These are phyloP conservation scores for Hygrophorus russula DNA, from an alignment of 768 basidiomycete species.

Conservation along the genomic window DNA sequence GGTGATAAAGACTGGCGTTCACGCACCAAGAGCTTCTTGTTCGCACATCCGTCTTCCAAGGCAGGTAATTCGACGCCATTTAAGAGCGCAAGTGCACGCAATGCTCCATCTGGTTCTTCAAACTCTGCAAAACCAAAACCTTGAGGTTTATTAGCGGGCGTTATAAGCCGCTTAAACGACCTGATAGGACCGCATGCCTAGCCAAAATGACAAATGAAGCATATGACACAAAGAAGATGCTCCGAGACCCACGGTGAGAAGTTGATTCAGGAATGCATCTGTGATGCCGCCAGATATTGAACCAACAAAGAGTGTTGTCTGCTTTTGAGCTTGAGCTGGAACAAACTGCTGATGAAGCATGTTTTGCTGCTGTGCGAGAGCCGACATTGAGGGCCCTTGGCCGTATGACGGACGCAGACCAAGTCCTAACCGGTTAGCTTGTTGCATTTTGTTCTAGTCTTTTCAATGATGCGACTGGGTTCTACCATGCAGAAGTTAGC, in stretches of 20 bases:
- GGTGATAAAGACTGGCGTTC: conserved; percentile 23
- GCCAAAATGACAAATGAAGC: not conserved
- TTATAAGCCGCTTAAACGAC: conserved; percentile 87
- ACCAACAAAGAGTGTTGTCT: conserved; percentile 79
- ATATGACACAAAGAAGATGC: not conserved
- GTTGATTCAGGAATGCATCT: conserved; percentile 66
- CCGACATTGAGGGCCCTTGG: conserved; percentile 86
- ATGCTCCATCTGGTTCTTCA: conserved; percentile 85
- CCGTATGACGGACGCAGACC: conserved; percentile 85
- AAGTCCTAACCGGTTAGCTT: conserved; percentile 72
- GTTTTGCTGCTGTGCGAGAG: conserved; percentile 81
- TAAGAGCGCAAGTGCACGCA: conserved; percentile 49
- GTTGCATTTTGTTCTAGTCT: conserved; percentile 42
- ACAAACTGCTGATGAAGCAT: conserved; percentile 37
- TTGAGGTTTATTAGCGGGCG: conserved; percentile 87
- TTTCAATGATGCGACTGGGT: conserved; percentile 1
- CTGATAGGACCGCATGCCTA: conserved; percentile 86
- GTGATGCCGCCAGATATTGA: conserved; percentile 91
- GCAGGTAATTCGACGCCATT: conserved; percentile 43
- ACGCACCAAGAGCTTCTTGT: conserved; percentile 55
- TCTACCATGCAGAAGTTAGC: conserved; percentile 1
- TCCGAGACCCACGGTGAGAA: conserved; percentile 52
- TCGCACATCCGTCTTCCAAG: conserved; percentile 39
- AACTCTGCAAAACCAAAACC: conserved; percentile 97
- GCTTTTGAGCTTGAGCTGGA: conserved; percentile 58